Conservation (phyloP, 768 basidiomycete genomes). For the Russula vinacea region DNA sequence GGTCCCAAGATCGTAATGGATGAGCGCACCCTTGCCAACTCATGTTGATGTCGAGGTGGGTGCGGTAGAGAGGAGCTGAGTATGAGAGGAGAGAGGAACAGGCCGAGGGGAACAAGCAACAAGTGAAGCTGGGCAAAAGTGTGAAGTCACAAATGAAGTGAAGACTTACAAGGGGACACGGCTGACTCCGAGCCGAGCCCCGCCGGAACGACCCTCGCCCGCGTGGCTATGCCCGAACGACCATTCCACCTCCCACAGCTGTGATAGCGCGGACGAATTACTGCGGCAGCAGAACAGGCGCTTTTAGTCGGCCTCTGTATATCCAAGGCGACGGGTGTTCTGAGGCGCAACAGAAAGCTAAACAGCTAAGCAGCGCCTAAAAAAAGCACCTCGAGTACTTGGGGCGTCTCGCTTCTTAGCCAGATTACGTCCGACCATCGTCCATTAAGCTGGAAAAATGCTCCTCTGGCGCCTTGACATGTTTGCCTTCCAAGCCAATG, state of each 20-base stretch:
- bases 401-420: conserved; percentile 17
- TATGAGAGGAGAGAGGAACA: not conserved
- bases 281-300: not conserved
- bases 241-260: not conserved
- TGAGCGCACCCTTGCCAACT: conserved; percentile 24
- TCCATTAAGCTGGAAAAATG: not conserved
- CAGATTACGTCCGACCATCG: conserved; percentile 24
- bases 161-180: not conserved
- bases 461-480: not conserved
- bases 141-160: conserved; percentile 2
- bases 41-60: conserved; percentile 7
- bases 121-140: not conserved
- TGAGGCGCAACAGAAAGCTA: not conserved
- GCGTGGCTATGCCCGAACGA: not conserved
- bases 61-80: not conserved
- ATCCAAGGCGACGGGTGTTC: conserved; percentile 6
- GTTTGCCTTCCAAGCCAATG: conserved; percentile 6
- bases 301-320: not conserved
- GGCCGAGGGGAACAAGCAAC: not conserved
- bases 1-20: not conserved
- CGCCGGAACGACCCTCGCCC: not conserved
- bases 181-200: not conserved
- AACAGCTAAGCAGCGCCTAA: not conserved
- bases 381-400: conserved; percentile 5
- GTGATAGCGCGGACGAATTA: not conserved